phyloP scores from a whole-genome alignment of 331 rosid species.

The Quercus phellos region DNA sequence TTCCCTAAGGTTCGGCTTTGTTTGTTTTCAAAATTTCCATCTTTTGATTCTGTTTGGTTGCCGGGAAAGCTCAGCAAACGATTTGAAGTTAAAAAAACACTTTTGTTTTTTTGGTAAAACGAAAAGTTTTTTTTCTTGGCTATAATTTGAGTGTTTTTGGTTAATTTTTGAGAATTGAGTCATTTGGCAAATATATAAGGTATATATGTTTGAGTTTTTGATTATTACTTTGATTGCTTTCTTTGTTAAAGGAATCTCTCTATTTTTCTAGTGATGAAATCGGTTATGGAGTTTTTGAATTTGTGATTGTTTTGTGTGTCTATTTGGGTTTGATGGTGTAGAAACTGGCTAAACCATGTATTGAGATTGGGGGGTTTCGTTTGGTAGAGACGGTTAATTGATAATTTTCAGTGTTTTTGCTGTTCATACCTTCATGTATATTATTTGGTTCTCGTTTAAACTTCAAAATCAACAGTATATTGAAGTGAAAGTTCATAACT shows the following conservation, averaged over 20 bases:
- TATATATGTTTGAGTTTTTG: background rate
- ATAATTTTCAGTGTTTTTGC: background rate
- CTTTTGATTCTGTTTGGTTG: conserved; percentile 14
- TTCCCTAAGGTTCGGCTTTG: conserved; percentile 28
- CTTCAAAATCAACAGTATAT: background rate
- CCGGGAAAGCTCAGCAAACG: conserved; percentile 30
- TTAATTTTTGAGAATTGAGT: no score
- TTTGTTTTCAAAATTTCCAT: background rate
- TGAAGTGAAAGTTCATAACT: background rate
- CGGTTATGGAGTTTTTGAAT: background rate
- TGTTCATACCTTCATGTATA: background rate
- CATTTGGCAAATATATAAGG: no score
- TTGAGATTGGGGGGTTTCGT: background rate
- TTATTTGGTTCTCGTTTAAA: background rate
- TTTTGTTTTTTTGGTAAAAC: background rate
- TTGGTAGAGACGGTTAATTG: background rate
- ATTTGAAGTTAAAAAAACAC: background rate
- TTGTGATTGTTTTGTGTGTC: background rate
- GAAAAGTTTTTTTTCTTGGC: no score
- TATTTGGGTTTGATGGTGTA: background rate
- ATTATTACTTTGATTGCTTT: background rate
- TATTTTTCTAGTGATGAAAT: background rate
- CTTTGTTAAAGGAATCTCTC: background rate
- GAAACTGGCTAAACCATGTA: background rate
- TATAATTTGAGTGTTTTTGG: no score